Conservation (phyloP, 805 yeast genomes). For the Danielozyma ontarioensis region DNA sequence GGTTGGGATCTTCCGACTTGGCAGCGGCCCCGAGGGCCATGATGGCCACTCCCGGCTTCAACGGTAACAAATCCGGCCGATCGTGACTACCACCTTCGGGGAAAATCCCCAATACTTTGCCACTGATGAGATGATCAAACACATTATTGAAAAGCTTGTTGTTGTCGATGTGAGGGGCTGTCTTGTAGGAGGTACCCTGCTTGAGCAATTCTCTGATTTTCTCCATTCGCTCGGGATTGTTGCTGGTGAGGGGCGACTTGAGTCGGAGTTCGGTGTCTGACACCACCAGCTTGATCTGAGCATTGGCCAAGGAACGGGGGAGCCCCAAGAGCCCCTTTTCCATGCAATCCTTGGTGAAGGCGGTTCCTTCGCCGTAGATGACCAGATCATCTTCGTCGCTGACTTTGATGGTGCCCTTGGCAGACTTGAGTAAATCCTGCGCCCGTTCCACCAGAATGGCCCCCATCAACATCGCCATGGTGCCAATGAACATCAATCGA, state of each 20-base stretch:
- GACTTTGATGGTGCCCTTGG: constrained; percentile 23
- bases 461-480: constrained; percentile 24
- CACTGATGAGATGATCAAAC: constrained; percentile 30
- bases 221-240: constrained; percentile 8
- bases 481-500: constrained; percentile 26
- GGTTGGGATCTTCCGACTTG: constrained; percentile 48
- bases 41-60: constrained; percentile 42
- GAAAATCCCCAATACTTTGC: constrained; percentile 34
- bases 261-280: constrained; percentile 25
- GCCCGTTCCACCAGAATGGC: constrained; percentile 41
- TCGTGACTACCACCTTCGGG: constrained; percentile 45
- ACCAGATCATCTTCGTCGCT: constrained; percentile 12
- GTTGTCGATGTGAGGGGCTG: constrained; percentile 38
- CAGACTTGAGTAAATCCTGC: constrained; percentile 29
- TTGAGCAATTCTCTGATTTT: constrained; percentile 10
- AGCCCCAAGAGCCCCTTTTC: constrained; percentile 34
- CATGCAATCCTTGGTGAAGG: constrained; percentile 27
- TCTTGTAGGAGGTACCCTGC: constrained; percentile 27
- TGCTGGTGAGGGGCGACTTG: constrained; percentile 18
- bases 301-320: constrained; percentile 30
- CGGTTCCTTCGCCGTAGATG: constrained; percentile 29
- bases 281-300: constrained; percentile 23
- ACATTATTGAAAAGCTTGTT: constrained; percentile 30
- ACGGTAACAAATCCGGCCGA: constrained; percentile 35
- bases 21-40: constrained; percentile 41